A percentile compares a stretch with the other conserved stretches of the same genome.
Conservation (phyloP, 1,139 yeast genomes). For the Yamadazyma dushanensis region DNA sequence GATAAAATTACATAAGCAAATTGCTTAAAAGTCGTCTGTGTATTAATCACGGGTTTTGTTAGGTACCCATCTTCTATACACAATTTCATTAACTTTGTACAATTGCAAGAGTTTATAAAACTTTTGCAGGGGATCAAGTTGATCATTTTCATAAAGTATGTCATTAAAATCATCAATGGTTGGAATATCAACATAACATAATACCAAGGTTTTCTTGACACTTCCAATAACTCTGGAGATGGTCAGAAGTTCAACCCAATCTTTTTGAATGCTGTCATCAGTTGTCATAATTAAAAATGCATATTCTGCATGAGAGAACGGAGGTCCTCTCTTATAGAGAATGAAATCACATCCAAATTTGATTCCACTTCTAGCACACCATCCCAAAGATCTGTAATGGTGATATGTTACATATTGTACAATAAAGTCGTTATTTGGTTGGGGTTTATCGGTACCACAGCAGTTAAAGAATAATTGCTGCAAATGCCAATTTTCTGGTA, state of each 20-base stretch:
- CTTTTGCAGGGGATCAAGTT: constrained; percentile 6
- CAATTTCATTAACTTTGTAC: constrained; percentile 59
- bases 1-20: too few relatives aligned
- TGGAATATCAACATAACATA: constrained; percentile 65
- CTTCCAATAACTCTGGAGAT: constrained; percentile 82
- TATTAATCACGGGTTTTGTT: constrained; percentile 71
- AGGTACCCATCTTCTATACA: constrained; percentile 82
- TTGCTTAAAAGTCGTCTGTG: too few relatives aligned
- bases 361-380: constrained; percentile 93
- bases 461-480: constrained; percentile 29
- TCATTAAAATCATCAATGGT: constrained; percentile 23
- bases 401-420: constrained; percentile 74
- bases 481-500: constrained; percentile 13
- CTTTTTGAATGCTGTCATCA: constrained; percentile 26
- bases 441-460: constrained; percentile 15
- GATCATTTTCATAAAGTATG: constrained; percentile 18
- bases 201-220: constrained; percentile 75
- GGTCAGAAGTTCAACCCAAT: constrained; percentile 67
- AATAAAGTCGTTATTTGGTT: constrained; percentile 42
- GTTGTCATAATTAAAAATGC: constrained; percentile 56
- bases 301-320: constrained; percentile 91
- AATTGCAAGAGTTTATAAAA: constrained; percentile 31
- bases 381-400: constrained; percentile 83
- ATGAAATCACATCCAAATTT: constrained; percentile 87
- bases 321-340: constrained; percentile 88